Evolutionary conservation across 2,329 filamentous ascomycete species (phyloP), one percentile per base, ranked within the genome.

Genomic region (Ophiostoma angusticollis): DNA sequence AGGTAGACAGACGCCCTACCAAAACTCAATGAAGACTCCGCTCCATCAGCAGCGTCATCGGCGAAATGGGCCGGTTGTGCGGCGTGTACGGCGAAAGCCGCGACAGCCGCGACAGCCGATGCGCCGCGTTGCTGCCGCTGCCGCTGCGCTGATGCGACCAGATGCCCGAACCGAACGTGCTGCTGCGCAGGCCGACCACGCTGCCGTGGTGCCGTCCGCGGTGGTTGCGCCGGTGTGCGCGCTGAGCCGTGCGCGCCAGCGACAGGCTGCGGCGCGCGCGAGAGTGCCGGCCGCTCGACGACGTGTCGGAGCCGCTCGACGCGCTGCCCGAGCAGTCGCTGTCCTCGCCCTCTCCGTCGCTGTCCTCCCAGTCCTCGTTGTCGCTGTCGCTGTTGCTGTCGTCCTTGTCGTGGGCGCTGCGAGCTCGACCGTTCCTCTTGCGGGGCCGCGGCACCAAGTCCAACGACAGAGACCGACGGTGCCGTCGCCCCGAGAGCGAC

Each of bases 31-130:
- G n/a, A n/a, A n/a, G n/a, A n/a, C n/a, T n/a, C n/a, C 35, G 25
- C 24, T 35, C 42, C 42, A 44, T 41, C 19, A 44, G 18, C 31
- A 41, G 3, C 17, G 35, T 41, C 42, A 44, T 44, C 21, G 42
- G 42, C 21, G 42, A 44, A 28, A 44, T 44, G n/a, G 42, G 38
- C 23, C 42, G 35, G 13, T 39, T 22, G 18, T 27, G 32, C 16
- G 35, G 31, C 31, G 30, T 31, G 17, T 21, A 19, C n/a, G 34
- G 24, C 34, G 25, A 28, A 13, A 13, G 29, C 17, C 31, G 25
- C 27, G 40, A 34, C 25, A 21, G 31, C 12, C 25, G 18, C n/a
- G n/a, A n/a, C n/a, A n/a, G n/a, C n/a, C n/a, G n/a, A n/a, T n/a
- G n/a, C n/a, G n/a, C n/a, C n/a, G n/a, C n/a, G n/a, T n/a, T n/a